A percentile compares a stretch with the other conserved stretches of the same genome.
Evolutionary conservation across 192 early-diverging fungal genomes (phyloP).

Genomic region (Dissophora globulifera): DNA sequence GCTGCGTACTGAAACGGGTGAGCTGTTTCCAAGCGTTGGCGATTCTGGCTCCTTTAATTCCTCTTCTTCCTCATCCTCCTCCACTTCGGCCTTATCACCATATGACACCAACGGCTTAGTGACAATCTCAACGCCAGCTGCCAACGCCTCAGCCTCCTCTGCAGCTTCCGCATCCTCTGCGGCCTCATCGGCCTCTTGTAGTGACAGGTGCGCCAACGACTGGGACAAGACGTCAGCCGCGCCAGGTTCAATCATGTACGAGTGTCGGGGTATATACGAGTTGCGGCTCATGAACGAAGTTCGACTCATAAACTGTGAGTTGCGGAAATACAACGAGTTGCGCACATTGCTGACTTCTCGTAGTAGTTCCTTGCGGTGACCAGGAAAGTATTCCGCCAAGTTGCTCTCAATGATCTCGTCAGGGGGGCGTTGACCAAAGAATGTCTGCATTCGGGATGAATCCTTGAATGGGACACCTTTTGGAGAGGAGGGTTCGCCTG

Average conservation of each 20-base stretch:
- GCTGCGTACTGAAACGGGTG: too few species aligned
- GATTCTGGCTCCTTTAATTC: too few species aligned
- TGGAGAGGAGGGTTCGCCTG: constrained; percentile 61
- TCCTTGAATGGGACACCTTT: constrained; percentile 45
- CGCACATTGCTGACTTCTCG: constrained; percentile 48
- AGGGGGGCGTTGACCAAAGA: constrained; percentile 95
- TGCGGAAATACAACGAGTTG: constrained; percentile 38
- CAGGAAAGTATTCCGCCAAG: constrained; percentile 91
- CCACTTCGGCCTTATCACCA: too few species aligned
- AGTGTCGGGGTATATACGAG: constrained; percentile 53
- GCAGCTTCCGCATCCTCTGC: constrained; percentile 18
- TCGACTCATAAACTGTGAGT: constrained; percentile 50
- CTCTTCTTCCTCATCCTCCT: too few species aligned
- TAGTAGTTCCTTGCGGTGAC: constrained; percentile 55
- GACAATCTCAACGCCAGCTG: background rate
- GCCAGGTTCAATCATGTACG: constrained; percentile 49
- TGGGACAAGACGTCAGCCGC: constrained; percentile 48
- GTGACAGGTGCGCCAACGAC: constrained; percentile 37
- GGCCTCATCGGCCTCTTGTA: constrained; percentile 49
- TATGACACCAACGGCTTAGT: background rate
- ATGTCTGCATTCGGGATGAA: constrained; percentile 66
- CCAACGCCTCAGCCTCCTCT: constrained; percentile 1
- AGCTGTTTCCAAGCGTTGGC: too few species aligned
- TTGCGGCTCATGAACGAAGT: constrained; percentile 45
- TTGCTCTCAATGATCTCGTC: constrained; percentile 94